Percentiles rank a stretch among this genome's conserved stretches.
Conservation (phyloP, 2,329 filamentous ascomycete species). For the Botryosphaeria dothidea region DNA sequence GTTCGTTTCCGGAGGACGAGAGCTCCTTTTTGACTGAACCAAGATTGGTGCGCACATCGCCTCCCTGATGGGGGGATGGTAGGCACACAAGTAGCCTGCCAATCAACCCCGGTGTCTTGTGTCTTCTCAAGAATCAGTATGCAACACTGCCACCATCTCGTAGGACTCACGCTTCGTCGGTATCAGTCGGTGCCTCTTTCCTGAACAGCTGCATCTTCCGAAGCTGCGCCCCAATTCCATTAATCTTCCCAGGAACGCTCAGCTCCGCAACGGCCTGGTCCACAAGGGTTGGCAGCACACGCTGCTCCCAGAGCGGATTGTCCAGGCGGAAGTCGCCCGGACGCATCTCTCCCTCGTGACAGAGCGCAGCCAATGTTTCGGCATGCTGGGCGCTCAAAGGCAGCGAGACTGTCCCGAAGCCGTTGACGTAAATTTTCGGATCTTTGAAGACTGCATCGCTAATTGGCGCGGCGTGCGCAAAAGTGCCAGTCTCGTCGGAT, state of each 20-base stretch:
- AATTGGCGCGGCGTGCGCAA: neutral
- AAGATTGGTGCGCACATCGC: neutral
- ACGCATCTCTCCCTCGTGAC: neutral
- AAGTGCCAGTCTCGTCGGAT: neutral
- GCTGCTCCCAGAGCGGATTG: neutral
- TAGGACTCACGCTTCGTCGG: neutral
- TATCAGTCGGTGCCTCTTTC: neutral
- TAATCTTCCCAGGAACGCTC: neutral
- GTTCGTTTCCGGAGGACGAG: neutral
- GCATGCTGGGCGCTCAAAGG: neutral
- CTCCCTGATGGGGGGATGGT: neutral
- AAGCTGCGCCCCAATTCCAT: neutral
- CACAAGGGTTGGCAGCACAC: neutral
- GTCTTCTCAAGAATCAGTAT: neutral
- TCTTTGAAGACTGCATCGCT: neutral
- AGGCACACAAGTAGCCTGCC: neutral
- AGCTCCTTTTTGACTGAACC: neutral
- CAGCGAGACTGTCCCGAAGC: neutral
- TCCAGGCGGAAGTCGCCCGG: neutral
- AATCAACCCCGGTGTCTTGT: neutral
- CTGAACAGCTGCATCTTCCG: neutral
- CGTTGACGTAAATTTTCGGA: neutral
- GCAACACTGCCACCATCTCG: neutral
- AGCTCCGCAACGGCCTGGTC: neutral
- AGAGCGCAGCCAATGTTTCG: neutral